Evolutionary conservation across 2,329 filamentous ascomycete species (phyloP), one percentile per base, ranked within the genome.

Genomic region (Colletotrichum kahawae): DNA sequence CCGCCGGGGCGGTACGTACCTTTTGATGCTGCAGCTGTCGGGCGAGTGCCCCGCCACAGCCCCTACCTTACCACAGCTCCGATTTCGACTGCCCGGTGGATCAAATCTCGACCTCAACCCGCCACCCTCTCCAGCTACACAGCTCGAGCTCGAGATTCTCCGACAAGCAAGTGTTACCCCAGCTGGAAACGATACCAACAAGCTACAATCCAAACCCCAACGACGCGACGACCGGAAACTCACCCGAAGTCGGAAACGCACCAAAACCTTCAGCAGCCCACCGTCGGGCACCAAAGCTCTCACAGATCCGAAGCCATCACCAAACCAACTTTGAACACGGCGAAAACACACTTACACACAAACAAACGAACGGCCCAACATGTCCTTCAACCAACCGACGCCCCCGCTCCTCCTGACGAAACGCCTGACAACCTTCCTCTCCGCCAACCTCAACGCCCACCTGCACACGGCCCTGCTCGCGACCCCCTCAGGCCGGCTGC

Each of bases 401-500:
- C 89, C 90, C 48, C 90, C 90, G 31, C 87, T 92, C 73, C 87
- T 95, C 84, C 87, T 95, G 76, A 92, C 90, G 43, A 93, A 92
- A 82, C 90, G 90, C 76, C 88, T 93, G 78, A 92, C 91, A 33
- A 84, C 88, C 74, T 93, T 93, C 82, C 89, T 93, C 62, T 86
- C 88, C 80, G 84, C 88, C 76, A 90, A 92, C 81, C 89, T 91
- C 77, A 89, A 89, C 9, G 81, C 90, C 5, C 85, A 89, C 75
- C 86, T 93, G 36, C 90, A 90, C 75, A 91, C 91, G 4, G 88
- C 91, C 70, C 88, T 92, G 75, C 86, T 93, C 59, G 89, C 90
- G 62, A 91, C 90, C 4, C 86, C 88, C 2, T 88, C 90, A 51
- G 92, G 92, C 78, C 92, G 92, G 82, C 89, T 93, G 43, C 90